Percentiles rank a stretch among this genome's conserved stretches.
Evolutionary conservation across 1,139 yeast genomes (phyloP).

Genomic region (Sporopachydermia cereana): DNA sequence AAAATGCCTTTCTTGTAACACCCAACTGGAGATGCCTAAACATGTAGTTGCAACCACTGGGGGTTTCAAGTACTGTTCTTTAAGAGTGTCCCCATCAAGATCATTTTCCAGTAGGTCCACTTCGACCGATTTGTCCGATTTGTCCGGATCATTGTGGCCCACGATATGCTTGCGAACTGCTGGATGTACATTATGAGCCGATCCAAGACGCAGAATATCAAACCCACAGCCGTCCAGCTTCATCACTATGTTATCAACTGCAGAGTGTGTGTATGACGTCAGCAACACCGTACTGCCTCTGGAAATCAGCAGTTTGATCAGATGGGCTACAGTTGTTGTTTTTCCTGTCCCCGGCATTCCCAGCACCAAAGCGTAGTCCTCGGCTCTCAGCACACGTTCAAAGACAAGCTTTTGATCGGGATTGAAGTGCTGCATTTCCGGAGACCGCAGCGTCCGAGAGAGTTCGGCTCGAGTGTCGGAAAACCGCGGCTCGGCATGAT

Average conservation of each 20-base stretch:
- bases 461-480: background rate
- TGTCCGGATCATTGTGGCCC: slow-evolving; percentile 27
- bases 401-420: slow-evolving; percentile 63
- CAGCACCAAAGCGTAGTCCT: slow-evolving; percentile 68
- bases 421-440: slow-evolving; percentile 33
- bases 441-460: background rate
- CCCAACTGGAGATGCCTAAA: slow-evolving; percentile 58
- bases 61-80: slow-evolving; percentile 38
- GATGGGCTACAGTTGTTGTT: slow-evolving; percentile 77
- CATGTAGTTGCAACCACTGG: slow-evolving; percentile 85
- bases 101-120: slow-evolving; percentile 27
- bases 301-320: slow-evolving; percentile 49
- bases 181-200: slow-evolving; percentile 46
- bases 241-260: slow-evolving; percentile 82
- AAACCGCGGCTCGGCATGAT: slow-evolving; percentile 38
- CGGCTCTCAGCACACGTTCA: slow-evolving; percentile 45
- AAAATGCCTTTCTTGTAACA: slow-evolving; percentile 48
- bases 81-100: slow-evolving; percentile 17
- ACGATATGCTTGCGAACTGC: slow-evolving; percentile 47
- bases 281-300: slow-evolving; percentile 59
- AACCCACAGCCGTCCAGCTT: slow-evolving; percentile 46
- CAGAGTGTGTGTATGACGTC: slow-evolving; percentile 88
- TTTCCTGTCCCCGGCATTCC: slow-evolving; percentile 99
- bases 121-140: slow-evolving; percentile 18
- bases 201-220: slow-evolving; percentile 47